Evolutionary conservation across 139 green algal genomes (phyloP), one percentile per base, ranked within the genome.

Genomic region (Astrephomene gubernaculifera): DNA sequence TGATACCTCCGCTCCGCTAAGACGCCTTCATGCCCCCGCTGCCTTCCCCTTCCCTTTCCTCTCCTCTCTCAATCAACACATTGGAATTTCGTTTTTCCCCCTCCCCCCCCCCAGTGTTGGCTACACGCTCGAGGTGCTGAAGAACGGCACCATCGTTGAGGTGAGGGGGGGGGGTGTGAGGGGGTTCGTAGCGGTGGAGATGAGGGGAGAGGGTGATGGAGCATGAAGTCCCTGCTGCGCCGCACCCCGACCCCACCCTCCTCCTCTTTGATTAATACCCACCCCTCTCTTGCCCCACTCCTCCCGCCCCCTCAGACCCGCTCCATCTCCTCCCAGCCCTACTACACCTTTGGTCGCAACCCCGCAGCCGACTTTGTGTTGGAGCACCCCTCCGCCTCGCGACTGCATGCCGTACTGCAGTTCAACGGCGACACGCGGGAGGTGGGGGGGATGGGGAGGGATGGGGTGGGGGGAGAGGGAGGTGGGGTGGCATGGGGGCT

Each of bases 321-420:
- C 10, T 22, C 67, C 33, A 24, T 81, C 10, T 9, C 9, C 60
- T 38, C 27, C 0, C 67, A 80, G 41, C 63, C 67, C n/a, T 83
- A 88, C 85, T 91, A 87, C 81, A 96, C 91, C 24, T 95, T 97
- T 84, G 95, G 95, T 0, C 91, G 95, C 25, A 89, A 79, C 29
- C 91, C 92, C 38, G 79, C 81, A 9, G 86, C 71, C 25, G 89
- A 97, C 88, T 49, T 97, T 2, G 65, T 94, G 60, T 53, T 98
- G 65, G 95, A 98, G 81, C 95, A 98, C 87, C 95, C 95, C 8
- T 95, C 92, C 35, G 88, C 87, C 36, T 96, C 92, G 9, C 88
- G 94, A 22, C 81, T 90, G 57, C 88, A 93, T 54, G 86, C 83
- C 14, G 86, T 94, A 43, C 33, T 91, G 43, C 79, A 87, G 79